Percentiles rank a stretch among this genome's conserved stretches.
These are phyloP conservation scores for Croton setiger DNA, from an alignment of 441 rosid genomes.

Conservation along the genomic window DNA sequence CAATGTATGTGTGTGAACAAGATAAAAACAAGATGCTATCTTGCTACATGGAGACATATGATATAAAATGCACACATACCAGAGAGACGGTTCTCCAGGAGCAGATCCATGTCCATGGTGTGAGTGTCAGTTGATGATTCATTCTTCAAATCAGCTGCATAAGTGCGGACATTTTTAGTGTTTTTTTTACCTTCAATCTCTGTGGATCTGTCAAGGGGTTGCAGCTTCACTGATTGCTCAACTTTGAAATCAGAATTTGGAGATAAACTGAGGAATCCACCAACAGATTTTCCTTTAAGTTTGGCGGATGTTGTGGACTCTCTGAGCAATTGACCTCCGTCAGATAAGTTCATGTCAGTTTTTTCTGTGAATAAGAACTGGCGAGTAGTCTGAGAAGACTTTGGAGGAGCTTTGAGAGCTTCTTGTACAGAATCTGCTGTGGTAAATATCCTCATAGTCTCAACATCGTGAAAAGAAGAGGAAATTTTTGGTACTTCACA, in stretches of 20 bases:
- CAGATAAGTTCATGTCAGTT: constrained; percentile 37
- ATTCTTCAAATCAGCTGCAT: constrained; percentile 30
- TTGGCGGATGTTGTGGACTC: constrained; percentile 44
- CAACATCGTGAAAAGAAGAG: constrained; percentile 29
- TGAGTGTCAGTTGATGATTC: constrained; percentile 74
- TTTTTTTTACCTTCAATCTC: constrained; percentile 42
- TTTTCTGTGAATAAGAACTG: constrained; percentile 40
- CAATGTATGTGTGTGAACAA: not conserved
- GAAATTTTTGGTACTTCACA: constrained; percentile 30
- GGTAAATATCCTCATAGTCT: constrained; percentile 47
- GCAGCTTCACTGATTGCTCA: constrained; percentile 51
- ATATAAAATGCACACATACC: constrained; percentile 38
- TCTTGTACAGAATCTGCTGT: constrained; percentile 41
- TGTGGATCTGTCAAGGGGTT: constrained; percentile 51
- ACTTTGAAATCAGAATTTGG: constrained; percentile 34
- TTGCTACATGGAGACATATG: not conserved
- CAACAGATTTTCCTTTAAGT: constrained; percentile 42
- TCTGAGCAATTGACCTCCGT: constrained; percentile 37
- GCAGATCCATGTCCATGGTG: constrained; percentile 59
- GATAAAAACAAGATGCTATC: not conserved
- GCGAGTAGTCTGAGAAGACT: constrained; percentile 36
- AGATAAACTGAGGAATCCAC: constrained; percentile 42
- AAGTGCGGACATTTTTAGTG: constrained; percentile 20
- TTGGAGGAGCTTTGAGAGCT: constrained; percentile 29
- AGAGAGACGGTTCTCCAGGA: constrained; percentile 32